Evolutionary conservation across 2,329 filamentous ascomycete species (phyloP), one percentile per base, ranked within the genome.

Genomic region (Fusarium mundagurra): DNA sequence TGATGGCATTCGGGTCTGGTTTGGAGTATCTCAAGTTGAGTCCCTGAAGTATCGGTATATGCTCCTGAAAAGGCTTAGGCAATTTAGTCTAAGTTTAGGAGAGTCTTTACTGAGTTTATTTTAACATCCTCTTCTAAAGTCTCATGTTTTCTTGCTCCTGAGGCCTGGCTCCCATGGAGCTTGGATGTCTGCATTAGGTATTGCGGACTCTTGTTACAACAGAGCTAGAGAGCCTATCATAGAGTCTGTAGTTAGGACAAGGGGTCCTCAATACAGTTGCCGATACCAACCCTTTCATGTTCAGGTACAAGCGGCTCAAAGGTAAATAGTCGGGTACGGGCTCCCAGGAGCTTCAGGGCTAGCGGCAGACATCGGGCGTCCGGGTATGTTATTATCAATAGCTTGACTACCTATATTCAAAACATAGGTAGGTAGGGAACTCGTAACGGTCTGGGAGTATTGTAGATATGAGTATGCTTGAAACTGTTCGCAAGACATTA

Each of bases 201-300:
- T 55, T 51, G 54, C 54, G 29, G 67, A 39, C 44, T 67, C 57
- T 66, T 65, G n/a, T 55, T 53, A 60, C 48, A 77, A 34, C 63
- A 77, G 76, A 75, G 57, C 74, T 76, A 34, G 61, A 77, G 76
- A 75, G 57, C 74, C 76, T 78, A 76, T 78, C 71, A 54, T 38
- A 38, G 24, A 17, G 9, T 7, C 5, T n/a, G 60, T 64, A 63
- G 64, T 48, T 59, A 69, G 53, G 69, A 67, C 68, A 77, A 64
- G 69, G 74, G 64, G 38, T 61, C 58, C 29, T 61, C 51, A 34
- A 67, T 51, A 31, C 29, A 36, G 34, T 44, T 69, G 39, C 53
- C 54, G 53, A 73, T 74, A 60, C 67, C 74, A 73, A 72, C 39
- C 55, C 61, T 50, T 72, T 70, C 34, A 62, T 62, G 65, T 68